Base-by-base conservation (phyloP, 2,329 filamentous ascomycete species). In the Arthrobotrys iridis region DNA sequence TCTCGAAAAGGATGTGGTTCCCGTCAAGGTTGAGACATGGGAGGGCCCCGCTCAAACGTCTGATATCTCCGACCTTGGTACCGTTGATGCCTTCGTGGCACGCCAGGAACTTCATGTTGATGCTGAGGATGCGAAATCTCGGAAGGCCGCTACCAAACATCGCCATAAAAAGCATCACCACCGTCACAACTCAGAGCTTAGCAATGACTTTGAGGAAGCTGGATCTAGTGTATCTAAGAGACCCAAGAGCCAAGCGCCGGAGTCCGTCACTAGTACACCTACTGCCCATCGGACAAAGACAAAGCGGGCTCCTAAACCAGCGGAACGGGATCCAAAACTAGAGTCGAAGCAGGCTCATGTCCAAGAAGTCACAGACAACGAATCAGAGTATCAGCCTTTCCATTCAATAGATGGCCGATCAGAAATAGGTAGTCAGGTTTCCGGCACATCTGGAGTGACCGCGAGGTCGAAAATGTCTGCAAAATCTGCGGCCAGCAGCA, bases 401-500 rank as follows among this genome's bases (percentile, higher is more conserved):
- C 57, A 71, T 24, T 70, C 65, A 4, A 55, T 60, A 20, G 63
- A 68, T 24, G 58, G 63, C 26, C 63, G 55, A 58, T 68, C 55
- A 4, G 63, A 68, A 40, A 63, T 67, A 26, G 30, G 71, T 41
- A 75, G 71, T 26, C 63, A 68, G 20, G 57, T 75, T 26, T 75
- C 71, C 11, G 48, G 63, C 28, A 37, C 58, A n/a, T 64, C 66
- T 6, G 66, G 40, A 6, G 74, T 63, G 20, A 77, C 70, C 4
- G 60, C 50, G 8, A 62, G 41, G 30, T 72, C 66, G 81, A 41
- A 80, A 80, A 84, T 77, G 88, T 88, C 2, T 87, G 87, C 68
- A 83, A 86, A 77, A 87, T 85, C 77, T 72, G 93, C 92, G 13
- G 97, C 93, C 0, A 70, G 65, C 35, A 87, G 92, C 8, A 89